phyloP scores from a whole-genome alignment of 2,329 filamentous ascomycete genomes.

The Fusarium algeriense region DNA sequence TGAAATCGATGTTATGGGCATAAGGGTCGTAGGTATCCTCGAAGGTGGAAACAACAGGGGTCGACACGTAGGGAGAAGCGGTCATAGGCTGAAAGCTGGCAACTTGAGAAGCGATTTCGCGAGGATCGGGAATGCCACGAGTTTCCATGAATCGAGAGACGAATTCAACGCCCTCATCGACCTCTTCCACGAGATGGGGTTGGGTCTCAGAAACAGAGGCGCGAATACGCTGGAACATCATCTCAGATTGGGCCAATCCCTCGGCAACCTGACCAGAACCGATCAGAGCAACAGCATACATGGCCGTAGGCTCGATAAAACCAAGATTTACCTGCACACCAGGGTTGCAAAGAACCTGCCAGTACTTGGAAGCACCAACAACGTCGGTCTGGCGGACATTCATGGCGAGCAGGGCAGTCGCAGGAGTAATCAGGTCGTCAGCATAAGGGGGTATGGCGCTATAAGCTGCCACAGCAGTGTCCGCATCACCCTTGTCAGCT shows the following conservation, averaged over 20 bases:
- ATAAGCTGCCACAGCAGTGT: constrained; percentile 76
- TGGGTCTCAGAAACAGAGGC: constrained; percentile 64
- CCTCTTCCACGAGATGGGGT: constrained; percentile 77
- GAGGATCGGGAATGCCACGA: constrained; percentile 67
- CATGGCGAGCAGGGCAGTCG: constrained; percentile 87
- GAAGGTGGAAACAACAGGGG: constrained; percentile 69
- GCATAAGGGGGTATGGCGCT: constrained; percentile 66
- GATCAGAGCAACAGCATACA: constrained; percentile 91
- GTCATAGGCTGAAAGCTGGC: constrained; percentile 58
- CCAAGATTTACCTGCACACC: constrained; percentile 70
- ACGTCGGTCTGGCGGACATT: constrained; percentile 87
- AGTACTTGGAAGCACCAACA: constrained; percentile 80
- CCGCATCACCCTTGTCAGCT: constrained; percentile 81
- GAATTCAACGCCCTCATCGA: constrained; percentile 87
- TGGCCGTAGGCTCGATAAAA: constrained; percentile 88
- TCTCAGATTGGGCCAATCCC: constrained; percentile 80
- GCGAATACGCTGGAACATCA: constrained; percentile 89
- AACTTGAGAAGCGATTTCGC: constrained; percentile 62
- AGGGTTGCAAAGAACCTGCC: constrained; percentile 77
- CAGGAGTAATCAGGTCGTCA: constrained; percentile 66
- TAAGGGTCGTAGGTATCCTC: constrained; percentile 94
- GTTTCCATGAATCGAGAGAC: constrained; percentile 69
- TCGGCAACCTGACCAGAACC: constrained; percentile 87
- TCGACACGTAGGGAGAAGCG: constrained; percentile 65
- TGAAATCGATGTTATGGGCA: constrained; percentile 89